Base-by-base conservation (phyloP, 345 rosid genomes). In the Eucalyptus grandis region DNA sequence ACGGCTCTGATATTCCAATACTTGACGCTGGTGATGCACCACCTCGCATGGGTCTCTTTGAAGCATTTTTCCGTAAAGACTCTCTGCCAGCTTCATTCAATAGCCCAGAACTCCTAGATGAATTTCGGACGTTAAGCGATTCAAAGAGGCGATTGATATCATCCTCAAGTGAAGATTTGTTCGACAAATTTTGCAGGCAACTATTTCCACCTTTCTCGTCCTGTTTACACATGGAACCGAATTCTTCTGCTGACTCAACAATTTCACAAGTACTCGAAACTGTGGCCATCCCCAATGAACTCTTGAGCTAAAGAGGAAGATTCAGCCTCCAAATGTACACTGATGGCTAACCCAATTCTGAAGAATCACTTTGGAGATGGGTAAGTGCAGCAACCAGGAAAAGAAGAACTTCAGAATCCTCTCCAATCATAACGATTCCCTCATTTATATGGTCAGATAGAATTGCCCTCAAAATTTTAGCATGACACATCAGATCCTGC, bases 71-170 rank as follows among this genome's bases (percentile, higher is more conserved):
- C 86, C 91, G 86, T 85, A 93, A 87, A 50, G 93, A 88, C 26
- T 93, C 94, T 90, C 89, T 95, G 81, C 90, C 85, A 21, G 85
- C 89, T 87, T 91, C 93, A 88, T 49, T 81, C 4, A 90, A 87
- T 37, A 87, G 62, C 50, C 92, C 91, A n/a, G 89, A 69, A 89
- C 89, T 90, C 92, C 94, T 93, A 31, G 90, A 80, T 50, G 95
- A 93, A 46, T 92, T 90, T 92, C 95, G 92, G 85, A 91, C 87
- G 13, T 94, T 93, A 56, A 96, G 92, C 22, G 97, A 92, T 90
- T 95, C 95, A 86, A 96, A 95, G 72, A 96, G 95, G 90, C 95
- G 93, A 89, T 94, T 95, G 40, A 96, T 95, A 91, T 95, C 97
- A 90, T 96, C 96, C 90, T 95, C 96, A 62, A 96, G 95, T 49